These are phyloP conservation scores for Bipolaris oryzae DNA, from an alignment of 2,329 filamentous ascomycete genomes.

Conservation along the genomic window DNA sequence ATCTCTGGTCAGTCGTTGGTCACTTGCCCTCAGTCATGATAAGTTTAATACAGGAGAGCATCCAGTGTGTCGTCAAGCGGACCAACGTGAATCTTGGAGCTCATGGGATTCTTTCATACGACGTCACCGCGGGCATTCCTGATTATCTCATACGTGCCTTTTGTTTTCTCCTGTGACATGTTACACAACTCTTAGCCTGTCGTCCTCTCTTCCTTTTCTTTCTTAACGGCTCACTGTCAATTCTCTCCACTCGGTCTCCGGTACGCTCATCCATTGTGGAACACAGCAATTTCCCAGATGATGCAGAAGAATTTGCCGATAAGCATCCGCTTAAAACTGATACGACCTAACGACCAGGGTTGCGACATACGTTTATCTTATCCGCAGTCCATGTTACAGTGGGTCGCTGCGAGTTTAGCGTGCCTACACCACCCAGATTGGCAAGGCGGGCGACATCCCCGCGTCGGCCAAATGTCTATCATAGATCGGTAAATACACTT, in stretches of 20 bases:
- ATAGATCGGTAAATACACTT: constrained; percentile 12
- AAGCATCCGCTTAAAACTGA: not conserved
- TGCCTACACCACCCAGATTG: not conserved
- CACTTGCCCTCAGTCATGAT: not conserved
- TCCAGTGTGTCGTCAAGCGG: too few species aligned
- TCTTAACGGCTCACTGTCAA: not conserved
- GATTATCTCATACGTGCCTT: constrained; percentile 17
- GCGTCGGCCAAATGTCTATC: constrained; percentile 9
- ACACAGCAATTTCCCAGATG: not conserved
- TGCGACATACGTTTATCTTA: not conserved
- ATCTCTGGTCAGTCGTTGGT: not conserved
- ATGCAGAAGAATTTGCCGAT: not conserved
- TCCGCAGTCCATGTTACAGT: not conserved
- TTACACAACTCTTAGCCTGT: constrained; percentile 20
- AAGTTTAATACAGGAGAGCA: too few species aligned
- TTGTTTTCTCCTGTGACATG: constrained; percentile 27
- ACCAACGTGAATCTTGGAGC: too few species aligned
- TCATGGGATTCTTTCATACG: not conserved
- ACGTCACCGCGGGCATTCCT: not conserved
- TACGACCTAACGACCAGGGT: not conserved
- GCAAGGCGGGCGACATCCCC: constrained; percentile 6
- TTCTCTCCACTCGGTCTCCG: not conserved
- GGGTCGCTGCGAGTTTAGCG: not conserved
- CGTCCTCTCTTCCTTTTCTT: constrained; percentile 25
- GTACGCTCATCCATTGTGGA: not conserved